Evolutionary conservation across 441 rosid species (phyloP), one percentile per base, ranked within the genome.

Genomic region (Flueggea neowawraea): DNA sequence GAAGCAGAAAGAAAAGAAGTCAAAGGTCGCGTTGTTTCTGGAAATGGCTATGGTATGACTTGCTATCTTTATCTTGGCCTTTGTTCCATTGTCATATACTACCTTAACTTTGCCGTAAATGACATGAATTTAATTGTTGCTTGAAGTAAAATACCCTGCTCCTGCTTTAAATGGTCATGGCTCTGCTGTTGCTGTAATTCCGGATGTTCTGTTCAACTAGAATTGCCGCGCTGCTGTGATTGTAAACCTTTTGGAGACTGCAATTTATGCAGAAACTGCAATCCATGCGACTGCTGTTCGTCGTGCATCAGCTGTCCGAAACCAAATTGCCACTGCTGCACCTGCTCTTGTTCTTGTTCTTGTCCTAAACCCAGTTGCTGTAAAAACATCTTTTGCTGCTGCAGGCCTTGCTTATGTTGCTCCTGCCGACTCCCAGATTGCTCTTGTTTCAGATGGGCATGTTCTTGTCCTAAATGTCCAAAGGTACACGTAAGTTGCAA

Each of bases 21-120:
- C 73, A 83, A 72, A 80, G 78, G 64, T 66, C 82, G 8, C 70
- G 86, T 66, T 78, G 82, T 13, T 80, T 90, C 64, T 88, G 96
- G 97, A 86, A 86, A 75, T 84, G 97, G 98, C 91, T 90, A 48
- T 78, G 98, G 98, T 92, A 85, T 64, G 31, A 15, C 63, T 53
- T 53, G 55, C 56, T 61, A 61, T n/a, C n/a, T n/a, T n/a, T n/a
- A n/a, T n/a, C 7, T 36, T 43, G 16, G 59, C 32, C 57, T 47
- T 3, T 67, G 14, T 52, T 39, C 9, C 41, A 36, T 5, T 36
- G 41, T 8, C 41, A 36, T 36, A 36, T 36, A 5, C 9, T 36
- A 36, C 6, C 41, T 36, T 36, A 39, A 64, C 8, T 31, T 49
- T 32, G 28, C 52, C 39, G 17, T 14, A 52, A 52, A 55, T 54